Evolutionary conservation across 2,329 filamentous ascomycete genomes (phyloP), one percentile per base, ranked within the genome.

Genomic region (Fusarium sp.): DNA sequence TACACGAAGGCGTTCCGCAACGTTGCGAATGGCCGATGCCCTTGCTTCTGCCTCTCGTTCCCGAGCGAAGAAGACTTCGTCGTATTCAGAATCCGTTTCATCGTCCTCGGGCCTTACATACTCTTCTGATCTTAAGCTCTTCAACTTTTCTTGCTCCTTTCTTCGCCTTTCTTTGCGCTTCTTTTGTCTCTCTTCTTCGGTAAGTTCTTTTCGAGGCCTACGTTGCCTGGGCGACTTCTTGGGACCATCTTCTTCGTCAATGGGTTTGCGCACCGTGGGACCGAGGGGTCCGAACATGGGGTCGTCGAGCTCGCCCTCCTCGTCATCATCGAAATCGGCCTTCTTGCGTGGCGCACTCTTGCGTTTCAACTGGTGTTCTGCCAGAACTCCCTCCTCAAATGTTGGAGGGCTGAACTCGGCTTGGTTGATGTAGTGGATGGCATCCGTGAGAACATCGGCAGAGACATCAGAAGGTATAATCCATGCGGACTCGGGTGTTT

Each of bases 51-150:
- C 86, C 22, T 81, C 82, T 6, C 80, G 80, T 82, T 98, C 95
- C 22, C 89, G 87, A 6, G 88, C 90, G 82, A 96, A 98, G 83
- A 98, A 98, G 26, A 89, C 90, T 28, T 85, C 82, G 56, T 87
- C 86, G 64, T 90, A 89, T 52, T 95, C 94, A 39, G 89, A 90
- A 78, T 98, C 94, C n/a, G 89, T 92, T 75, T 98, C 95, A 60
- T 98, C 96, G 80, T 98, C 96, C 75, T 93, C 94, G 42, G 92
- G 91, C 66, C 92, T 90, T 57, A 99, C 93, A 77, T 91, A 96
- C 44, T 96, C 83, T 31, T 92, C 91, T 77, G 93, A 97, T 86
- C 98, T 98, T 83, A 96, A 93, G 80, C 92, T 93, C 38, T 87
- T 86, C 55, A 90, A 88, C 82, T 95, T 95, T 78, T 95, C 94